A percentile compares a stretch with the other conserved stretches of the same genome.
phyloP scores from a whole-genome alignment of 2,329 filamentous ascomycete genomes.

The Eutypa lata region DNA sequence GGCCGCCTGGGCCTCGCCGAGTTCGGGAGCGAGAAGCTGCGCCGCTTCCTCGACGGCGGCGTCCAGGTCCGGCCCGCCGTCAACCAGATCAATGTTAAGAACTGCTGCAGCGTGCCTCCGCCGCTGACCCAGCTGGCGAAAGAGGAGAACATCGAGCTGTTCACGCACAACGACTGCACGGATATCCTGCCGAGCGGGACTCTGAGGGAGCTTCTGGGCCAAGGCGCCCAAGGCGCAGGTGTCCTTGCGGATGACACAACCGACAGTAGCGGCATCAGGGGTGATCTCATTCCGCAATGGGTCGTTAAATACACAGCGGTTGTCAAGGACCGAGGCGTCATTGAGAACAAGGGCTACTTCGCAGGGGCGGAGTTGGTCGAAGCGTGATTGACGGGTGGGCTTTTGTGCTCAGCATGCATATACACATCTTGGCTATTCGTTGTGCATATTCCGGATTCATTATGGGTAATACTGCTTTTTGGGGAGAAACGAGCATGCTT shows the following conservation, averaged over 20 bases:
- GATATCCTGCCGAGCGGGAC: constrained; percentile 87
- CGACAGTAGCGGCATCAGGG: constrained; percentile 58
- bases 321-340: constrained; percentile 87
- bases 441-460: not conserved
- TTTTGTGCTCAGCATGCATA: not conserved
- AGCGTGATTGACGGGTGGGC: constrained; percentile 1
- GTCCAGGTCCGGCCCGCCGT: constrained; percentile 73
- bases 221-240: constrained; percentile 67
- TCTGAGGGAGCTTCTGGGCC: constrained; percentile 76
- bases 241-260: constrained; percentile 63
- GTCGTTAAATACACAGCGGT: constrained; percentile 97
- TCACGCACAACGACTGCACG: constrained; percentile 92
- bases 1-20: constrained; percentile 81
- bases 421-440: not conserved
- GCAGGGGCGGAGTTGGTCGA: constrained; percentile 71
- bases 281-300: constrained; percentile 85
- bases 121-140: constrained; percentile 83
- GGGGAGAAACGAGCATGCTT: not conserved
- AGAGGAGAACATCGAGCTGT: constrained; percentile 74
- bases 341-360: constrained; percentile 98
- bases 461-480: not conserved
- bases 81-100: constrained; percentile 92
- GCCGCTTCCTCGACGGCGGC: constrained; percentile 71
- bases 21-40: constrained; percentile 81
- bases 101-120: constrained; percentile 94